Percentiles rank a stretch among this genome's conserved stretches.
phyloP scores from a whole-genome alignment of 306 rosid species.

The Morella rubra region DNA sequence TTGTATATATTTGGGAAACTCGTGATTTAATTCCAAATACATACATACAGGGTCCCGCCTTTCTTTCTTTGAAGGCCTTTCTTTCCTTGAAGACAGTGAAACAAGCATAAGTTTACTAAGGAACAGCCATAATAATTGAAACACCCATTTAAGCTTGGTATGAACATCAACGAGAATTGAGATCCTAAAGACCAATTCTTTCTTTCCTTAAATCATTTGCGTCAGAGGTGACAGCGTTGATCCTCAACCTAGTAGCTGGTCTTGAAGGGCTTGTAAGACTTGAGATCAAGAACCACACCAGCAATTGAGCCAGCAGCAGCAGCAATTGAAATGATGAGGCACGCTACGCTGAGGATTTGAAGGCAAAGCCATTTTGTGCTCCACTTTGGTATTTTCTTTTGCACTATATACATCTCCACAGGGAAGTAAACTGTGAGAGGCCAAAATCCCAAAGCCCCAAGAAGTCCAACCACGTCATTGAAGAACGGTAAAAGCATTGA shows the following conservation, averaged over 20 bases:
- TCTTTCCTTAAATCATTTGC: constrained; percentile 11
- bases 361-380: constrained; percentile 66
- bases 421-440: constrained; percentile 76
- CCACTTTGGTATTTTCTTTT: constrained; percentile 66
- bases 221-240: background rate
- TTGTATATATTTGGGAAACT: constrained; percentile 13
- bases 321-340: constrained; percentile 55
- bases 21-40: constrained; percentile 14
- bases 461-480: constrained; percentile 66
- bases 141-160: constrained; percentile 29
- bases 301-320: constrained; percentile 75
- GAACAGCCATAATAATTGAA: constrained; percentile 19
- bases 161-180: constrained; percentile 33
- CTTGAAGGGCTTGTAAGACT: constrained; percentile 53
- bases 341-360: constrained; percentile 53
- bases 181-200: constrained; percentile 23
- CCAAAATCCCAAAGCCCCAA: constrained; percentile 86
- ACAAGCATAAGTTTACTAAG: background rate
- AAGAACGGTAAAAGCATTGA: constrained; percentile 80
- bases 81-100: constrained; percentile 12
- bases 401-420: constrained; percentile 72
- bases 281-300: constrained; percentile 50
- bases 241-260: constrained; percentile 30
- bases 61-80: constrained; percentile 6
- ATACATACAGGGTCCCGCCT: constrained; percentile 21